phyloP scores from a whole-genome alignment of 2,329 filamentous ascomycete genomes.

The Raffaelea arxii region DNA sequence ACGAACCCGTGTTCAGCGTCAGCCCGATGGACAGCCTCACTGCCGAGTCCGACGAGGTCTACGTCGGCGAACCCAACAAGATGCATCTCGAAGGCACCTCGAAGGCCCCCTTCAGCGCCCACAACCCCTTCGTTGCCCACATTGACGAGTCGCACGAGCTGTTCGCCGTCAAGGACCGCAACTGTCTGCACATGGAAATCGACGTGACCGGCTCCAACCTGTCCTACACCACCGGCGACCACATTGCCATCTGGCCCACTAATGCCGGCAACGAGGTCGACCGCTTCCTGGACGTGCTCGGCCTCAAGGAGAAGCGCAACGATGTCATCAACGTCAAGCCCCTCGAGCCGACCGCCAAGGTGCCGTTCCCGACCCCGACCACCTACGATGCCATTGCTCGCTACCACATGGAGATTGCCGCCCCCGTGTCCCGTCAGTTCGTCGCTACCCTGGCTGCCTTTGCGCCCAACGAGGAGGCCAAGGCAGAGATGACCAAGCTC shows the following conservation, averaged over 20 bases:
- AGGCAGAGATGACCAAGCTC: conserved; percentile 79
- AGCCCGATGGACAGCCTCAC: conserved; percentile 65
- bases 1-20: conserved; percentile 85
- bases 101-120: conserved; percentile 87
- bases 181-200: conserved; percentile 94
- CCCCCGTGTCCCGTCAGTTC: conserved; percentile 93
- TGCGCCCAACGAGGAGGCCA: conserved; percentile 72
- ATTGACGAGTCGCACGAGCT: conserved; percentile 86
- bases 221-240: conserved; percentile 91
- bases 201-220: conserved; percentile 84
- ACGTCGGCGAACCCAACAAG: conserved; percentile 92
- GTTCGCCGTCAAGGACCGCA: conserved; percentile 80
- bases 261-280: conserved; percentile 91
- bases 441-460: conserved; percentile 80
- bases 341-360: conserved; percentile 89
- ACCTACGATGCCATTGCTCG: conserved; percentile 89
- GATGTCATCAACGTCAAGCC: conserved; percentile 81
- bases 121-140: conserved; percentile 94
- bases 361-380: conserved; percentile 93
- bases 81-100: conserved; percentile 78
- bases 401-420: conserved; percentile 95
- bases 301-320: conserved; percentile 66
- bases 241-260: conserved; percentile 94
- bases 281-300: conserved; percentile 72
- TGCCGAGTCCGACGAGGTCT: conserved; percentile 70